These are phyloP conservation scores for Pseudogymnoascus sp. DNA, from an alignment of 2,329 filamentous ascomycete genomes.

Conservation along the genomic window DNA sequence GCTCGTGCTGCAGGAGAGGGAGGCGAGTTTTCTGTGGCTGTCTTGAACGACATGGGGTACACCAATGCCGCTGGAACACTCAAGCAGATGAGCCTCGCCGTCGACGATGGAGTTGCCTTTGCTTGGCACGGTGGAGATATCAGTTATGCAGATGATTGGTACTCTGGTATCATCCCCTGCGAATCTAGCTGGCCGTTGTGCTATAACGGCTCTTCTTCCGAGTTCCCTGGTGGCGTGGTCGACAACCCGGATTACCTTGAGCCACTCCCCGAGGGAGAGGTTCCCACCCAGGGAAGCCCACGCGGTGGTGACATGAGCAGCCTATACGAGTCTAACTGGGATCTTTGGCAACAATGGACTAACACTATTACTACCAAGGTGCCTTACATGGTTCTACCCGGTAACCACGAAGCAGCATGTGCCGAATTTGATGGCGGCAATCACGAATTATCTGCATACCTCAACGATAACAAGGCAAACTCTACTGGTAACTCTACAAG, in stretches of 20 bases:
- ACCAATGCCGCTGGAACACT: constrained; percentile 43
- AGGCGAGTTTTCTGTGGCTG: constrained; percentile 36
- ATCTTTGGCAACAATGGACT: constrained; percentile 45
- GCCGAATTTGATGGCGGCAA: neutral
- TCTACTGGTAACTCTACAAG: constrained; percentile 29
- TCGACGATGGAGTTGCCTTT: constrained; percentile 39
- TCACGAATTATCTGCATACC: constrained; percentile 31
- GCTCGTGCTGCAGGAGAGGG: constrained; percentile 36
- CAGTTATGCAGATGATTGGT: constrained; percentile 44
- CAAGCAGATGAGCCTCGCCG: constrained; percentile 34
- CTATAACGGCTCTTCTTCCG: constrained; percentile 40
- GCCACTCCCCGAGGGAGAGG: constrained; percentile 39
- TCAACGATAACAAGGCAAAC: constrained; percentile 38
- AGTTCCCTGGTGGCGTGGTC: constrained; percentile 26
- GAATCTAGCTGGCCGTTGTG: constrained; percentile 41
- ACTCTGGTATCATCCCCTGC: constrained; percentile 42
- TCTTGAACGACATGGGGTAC: constrained; percentile 47
- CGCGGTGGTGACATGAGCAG: constrained; percentile 41
- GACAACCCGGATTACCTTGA: constrained; percentile 33
- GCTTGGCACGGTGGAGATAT: constrained; percentile 47
- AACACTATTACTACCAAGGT: constrained; percentile 19
- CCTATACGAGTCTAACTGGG: constrained; percentile 41
- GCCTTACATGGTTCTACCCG: constrained; percentile 29
- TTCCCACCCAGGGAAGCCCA: constrained; percentile 38
- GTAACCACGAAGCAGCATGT: constrained; percentile 34